phyloP scores from a whole-genome alignment of 202 grass and related monocot species.

The Hordeum pubiflorum region DNA sequence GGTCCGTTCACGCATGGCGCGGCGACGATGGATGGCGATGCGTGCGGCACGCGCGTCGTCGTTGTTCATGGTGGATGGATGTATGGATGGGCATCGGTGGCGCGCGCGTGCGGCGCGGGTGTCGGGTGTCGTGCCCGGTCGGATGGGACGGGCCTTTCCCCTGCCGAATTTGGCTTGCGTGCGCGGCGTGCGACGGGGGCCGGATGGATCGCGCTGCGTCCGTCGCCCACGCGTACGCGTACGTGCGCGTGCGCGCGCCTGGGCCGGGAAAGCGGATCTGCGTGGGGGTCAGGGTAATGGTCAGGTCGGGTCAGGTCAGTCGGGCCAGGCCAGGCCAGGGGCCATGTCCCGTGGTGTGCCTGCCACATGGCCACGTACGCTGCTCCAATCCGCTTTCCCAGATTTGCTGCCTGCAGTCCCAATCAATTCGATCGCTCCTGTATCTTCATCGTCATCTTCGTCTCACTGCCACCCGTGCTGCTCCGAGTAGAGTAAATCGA shows the following conservation, averaged over 20 bases:
- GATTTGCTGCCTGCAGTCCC: neutral
- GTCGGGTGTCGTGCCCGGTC: neutral
- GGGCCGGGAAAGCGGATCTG: neutral
- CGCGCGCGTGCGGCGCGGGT: neutral
- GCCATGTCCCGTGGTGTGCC: neutral
- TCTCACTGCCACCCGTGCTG: too few species aligned
- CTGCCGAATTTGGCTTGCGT: neutral
- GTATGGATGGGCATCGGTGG: neutral
- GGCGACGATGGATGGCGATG: neutral
- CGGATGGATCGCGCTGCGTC: neutral
- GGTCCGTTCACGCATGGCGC: neutral
- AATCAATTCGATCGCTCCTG: neutral
- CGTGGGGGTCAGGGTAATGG: neutral
- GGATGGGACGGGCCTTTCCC: neutral
- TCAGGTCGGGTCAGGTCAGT: neutral
- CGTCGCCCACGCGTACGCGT: neutral
- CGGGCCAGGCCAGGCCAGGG: neutral
- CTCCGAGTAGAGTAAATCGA: too few species aligned
- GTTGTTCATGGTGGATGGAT: neutral
- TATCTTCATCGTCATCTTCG: too few species aligned
- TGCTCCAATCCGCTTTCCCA: neutral
- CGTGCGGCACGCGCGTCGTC: neutral
- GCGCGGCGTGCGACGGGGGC: neutral
- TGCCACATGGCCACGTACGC: neutral
- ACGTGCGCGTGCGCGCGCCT: neutral